phyloP scores from a whole-genome alignment of 371 early-diverging fungal species.

The Globomyces sp. region DNA sequence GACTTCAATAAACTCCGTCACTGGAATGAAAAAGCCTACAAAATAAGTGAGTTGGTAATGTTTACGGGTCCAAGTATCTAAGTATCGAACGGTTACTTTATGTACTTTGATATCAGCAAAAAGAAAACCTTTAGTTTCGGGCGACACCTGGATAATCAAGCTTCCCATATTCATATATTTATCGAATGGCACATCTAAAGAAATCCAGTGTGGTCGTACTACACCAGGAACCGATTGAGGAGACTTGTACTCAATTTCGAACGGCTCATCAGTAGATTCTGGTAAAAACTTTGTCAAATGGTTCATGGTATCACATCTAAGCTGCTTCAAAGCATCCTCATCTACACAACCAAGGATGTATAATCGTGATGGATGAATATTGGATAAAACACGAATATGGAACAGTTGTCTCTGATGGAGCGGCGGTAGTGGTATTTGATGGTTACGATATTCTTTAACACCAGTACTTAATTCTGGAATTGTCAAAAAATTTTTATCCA shows the following conservation, averaged over 20 bases:
- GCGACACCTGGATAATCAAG: constrained; percentile 6
- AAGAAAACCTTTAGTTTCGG: constrained; percentile 8
- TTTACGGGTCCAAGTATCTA: neutral
- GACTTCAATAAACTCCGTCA: neutral
- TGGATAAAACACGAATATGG: neutral
- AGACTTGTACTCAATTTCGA: constrained; percentile 4
- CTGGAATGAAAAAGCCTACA: constrained; percentile 1
- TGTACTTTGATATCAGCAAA: constrained; percentile 5
- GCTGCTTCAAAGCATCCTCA: neutral
- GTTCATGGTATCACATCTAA: neutral
- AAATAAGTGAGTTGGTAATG: neutral
- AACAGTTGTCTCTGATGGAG: neutral
- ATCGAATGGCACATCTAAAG: neutral
- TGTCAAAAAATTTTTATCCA: neutral
- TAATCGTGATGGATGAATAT: neutral
- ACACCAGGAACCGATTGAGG: neutral
- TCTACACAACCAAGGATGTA: constrained; percentile 1
- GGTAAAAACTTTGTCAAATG: neutral
- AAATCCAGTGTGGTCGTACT: neutral
- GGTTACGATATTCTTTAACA: neutral
- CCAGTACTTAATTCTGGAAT: neutral
- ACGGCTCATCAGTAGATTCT: constrained; percentile 3
- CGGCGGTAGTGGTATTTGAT: neutral
- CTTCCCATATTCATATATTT: neutral
- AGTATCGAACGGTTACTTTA: neutral